phyloP scores from a whole-genome alignment of 2,329 filamentous ascomycete genomes.

The Fusarium sp. region DNA sequence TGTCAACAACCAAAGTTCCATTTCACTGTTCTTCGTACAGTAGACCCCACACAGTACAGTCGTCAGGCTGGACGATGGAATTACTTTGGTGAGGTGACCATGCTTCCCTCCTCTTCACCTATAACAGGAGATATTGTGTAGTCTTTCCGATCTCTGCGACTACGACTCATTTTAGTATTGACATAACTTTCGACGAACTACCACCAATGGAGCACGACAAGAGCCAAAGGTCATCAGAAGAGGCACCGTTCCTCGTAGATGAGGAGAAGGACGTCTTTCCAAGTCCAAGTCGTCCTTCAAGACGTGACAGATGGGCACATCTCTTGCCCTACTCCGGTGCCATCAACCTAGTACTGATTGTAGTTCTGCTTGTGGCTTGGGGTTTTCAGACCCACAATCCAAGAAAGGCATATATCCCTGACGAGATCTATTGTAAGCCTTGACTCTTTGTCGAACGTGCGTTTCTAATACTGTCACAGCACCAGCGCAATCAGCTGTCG shows the following conservation, averaged over 20 bases:
- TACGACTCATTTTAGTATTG: background rate
- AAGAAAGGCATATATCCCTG: background rate
- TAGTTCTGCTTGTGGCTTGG: background rate
- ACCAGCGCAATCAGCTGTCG: slow-evolving; percentile 2
- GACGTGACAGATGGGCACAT: background rate
- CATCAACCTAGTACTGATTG: background rate
- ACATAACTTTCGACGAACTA: no score
- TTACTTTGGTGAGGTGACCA: background rate
- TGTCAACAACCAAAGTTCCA: background rate
- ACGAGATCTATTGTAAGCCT: slow-evolving; percentile 15
- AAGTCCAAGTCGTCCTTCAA: background rate
- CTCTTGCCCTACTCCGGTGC: slow-evolving; percentile 5
- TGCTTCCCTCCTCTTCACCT: background rate
- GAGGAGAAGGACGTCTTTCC: slow-evolving; percentile 1
- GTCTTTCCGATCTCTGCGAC: background rate
- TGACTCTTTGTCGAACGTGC: fast-evolving
- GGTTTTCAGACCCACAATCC: background rate
- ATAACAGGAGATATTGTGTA: background rate
- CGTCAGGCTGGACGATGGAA: background rate
- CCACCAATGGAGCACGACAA: background rate
- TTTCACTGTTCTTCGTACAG: background rate
- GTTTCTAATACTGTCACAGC: background rate
- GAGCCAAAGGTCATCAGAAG: background rate
- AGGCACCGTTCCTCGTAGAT: slow-evolving; percentile 6
- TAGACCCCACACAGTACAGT: background rate